These are phyloP conservation scores for Solanum hybrid DNA, from an alignment of 305 asterid genomes.

Conservation along the genomic window DNA sequence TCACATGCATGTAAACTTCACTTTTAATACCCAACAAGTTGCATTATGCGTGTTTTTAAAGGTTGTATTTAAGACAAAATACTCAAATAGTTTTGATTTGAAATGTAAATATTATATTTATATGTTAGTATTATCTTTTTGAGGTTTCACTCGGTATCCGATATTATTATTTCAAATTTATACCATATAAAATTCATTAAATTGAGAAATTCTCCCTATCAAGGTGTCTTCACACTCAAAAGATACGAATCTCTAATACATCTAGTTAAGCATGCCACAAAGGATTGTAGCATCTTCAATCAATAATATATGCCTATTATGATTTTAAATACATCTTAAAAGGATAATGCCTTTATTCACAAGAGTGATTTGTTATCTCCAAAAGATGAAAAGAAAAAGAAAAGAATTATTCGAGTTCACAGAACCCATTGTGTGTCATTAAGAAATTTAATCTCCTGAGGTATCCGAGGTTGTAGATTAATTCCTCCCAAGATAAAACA, in stretches of 20 bases:
- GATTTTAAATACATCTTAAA: neutral
- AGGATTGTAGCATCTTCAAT: neutral
- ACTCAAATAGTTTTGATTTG: neutral
- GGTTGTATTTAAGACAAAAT: neutral
- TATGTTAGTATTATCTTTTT: neutral
- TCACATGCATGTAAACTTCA: neutral
- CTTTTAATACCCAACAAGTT: neutral
- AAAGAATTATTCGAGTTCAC: too few species aligned
- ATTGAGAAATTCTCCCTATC: neutral
- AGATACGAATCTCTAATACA: neutral
- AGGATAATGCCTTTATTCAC: neutral
- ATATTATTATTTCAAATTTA: neutral
- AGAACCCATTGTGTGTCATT: too few species aligned
- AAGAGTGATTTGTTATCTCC: neutral
- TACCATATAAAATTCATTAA: neutral
- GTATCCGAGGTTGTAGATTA: too few species aligned
- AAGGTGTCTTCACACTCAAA: neutral
- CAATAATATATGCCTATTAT: neutral
- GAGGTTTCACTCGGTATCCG: neutral
- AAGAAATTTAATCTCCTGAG: too few species aligned
- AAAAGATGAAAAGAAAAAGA: too few species aligned
- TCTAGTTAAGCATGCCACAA: too few species aligned
- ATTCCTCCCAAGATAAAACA: too few species aligned
- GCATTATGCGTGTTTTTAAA: neutral
- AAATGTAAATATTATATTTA: neutral